Percentiles rank a stretch among this genome's conserved stretches.
Conservation (phyloP, 2,329 filamentous ascomycete species). For the Scytalidium lignicola region DNA sequence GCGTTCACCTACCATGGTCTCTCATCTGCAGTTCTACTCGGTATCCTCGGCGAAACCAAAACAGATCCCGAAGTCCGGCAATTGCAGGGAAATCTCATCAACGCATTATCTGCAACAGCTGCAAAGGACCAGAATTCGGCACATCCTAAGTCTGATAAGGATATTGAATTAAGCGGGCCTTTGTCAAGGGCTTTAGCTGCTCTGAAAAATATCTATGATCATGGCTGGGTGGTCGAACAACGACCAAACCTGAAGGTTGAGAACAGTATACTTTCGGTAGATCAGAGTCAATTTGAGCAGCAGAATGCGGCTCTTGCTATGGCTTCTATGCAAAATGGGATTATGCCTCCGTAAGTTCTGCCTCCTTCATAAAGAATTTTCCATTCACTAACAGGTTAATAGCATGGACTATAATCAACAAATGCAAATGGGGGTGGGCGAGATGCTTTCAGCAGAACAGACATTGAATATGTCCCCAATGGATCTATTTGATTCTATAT, state of each 20-base stretch:
- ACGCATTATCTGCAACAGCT: conserved; percentile 57
- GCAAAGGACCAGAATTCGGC: conserved; percentile 46
- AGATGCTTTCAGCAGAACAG: conserved; percentile 45
- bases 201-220: conserved; percentile 61
- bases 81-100: conserved; percentile 59
- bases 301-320: conserved; percentile 57
- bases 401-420: conserved; percentile 34
- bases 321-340: conserved; percentile 59
- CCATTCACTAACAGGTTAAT: neutral
- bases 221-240: conserved; percentile 51
- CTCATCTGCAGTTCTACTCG: conserved; percentile 59
- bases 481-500: conserved; percentile 64
- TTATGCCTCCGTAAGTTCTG: conserved; percentile 23
- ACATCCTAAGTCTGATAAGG: conserved; percentile 20
- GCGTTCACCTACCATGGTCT: conserved; percentile 64
- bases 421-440: conserved; percentile 27
- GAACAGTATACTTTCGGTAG: conserved; percentile 5
- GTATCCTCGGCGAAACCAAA: conserved; percentile 59
- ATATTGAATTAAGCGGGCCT: conserved; percentile 40
- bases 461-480: conserved; percentile 59
- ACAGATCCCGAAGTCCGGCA: conserved; percentile 58
- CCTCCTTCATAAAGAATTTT: neutral
- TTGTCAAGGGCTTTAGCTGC: conserved; percentile 56
- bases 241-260: conserved; percentile 4
- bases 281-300: conserved; percentile 32